phyloP scores from a whole-genome alignment of 805 yeast genomes.

The Blastobotrys muscicola region DNA sequence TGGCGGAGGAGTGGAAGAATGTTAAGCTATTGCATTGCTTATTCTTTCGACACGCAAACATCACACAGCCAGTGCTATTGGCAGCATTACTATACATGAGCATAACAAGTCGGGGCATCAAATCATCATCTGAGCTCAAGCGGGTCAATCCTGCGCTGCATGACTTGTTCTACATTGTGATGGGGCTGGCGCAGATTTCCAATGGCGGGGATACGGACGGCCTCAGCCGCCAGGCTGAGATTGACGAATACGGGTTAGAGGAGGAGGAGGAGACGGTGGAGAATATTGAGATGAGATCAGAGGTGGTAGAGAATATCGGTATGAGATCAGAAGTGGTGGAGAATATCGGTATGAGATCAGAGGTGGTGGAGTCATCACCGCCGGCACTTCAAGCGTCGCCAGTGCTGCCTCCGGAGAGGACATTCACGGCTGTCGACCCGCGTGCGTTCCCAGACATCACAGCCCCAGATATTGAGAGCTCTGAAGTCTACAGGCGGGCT shows the following conservation, averaged over 20 bases:
- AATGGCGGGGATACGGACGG: too few relatives aligned
- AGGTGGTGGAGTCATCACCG: too few relatives aligned
- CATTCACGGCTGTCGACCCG: too few relatives aligned
- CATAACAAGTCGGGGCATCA: conserved; percentile 1
- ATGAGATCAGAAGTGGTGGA: too few relatives aligned
- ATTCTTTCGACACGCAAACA: conserved; percentile 2
- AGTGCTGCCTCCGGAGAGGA: too few relatives aligned
- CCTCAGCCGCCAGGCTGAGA: not conserved
- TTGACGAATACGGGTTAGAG: not conserved
- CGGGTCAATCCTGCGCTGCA: conserved; percentile 1
- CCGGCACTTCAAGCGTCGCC: too few relatives aligned
- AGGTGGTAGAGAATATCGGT: not conserved
- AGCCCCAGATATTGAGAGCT: too few relatives aligned
- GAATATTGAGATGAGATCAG: not conserved
- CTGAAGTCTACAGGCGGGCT: too few relatives aligned
- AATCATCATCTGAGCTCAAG: not conserved
- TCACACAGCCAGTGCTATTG: conserved; percentile 5
- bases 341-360: too few relatives aligned
- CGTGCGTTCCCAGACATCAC: too few relatives aligned
- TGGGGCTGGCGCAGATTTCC: conserved; percentile 3
- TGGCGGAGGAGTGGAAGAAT: not conserved
- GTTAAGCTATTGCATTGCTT: not conserved
- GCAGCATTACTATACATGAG: conserved; percentile 3
- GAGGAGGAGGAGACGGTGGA: not conserved
- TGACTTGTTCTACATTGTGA: conserved; percentile 1